Base-by-base conservation (phyloP, 805 yeast genomes). In the Kodamaea leandrae region DNA sequence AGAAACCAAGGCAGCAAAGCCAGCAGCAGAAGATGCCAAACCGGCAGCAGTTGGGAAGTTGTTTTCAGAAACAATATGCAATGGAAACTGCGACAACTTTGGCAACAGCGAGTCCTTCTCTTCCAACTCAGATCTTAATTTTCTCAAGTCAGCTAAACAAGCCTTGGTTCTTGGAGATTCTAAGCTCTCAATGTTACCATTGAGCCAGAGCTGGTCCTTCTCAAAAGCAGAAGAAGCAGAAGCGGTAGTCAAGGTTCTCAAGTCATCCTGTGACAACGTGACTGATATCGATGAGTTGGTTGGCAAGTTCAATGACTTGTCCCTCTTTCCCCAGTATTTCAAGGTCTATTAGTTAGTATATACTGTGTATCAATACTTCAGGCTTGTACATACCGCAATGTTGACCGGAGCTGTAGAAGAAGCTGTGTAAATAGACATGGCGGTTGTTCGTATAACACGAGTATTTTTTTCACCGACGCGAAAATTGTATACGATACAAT, bases 1-100 rank as follows among this genome's bases (percentile, higher is more conserved):
- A 36, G 78, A 78, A 16, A 91, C 95, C 46, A 93, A 74, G 7
- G 99, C 99, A 25, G 99, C 96, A 64, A 89, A 91, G 0, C 99
- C 99, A 7, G 99, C 98, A 10, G 99, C 99, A 4, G 96, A 85
- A 1, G 96, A 88, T 0, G 99, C 99, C 53, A 93, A 76, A 2
- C 99, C 99, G 4, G 99, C 99, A 23, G 99, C 99, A 18, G 99
- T 93, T 39, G 99, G 99, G 74, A 93, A 93, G 67, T 93, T 93
- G 71, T 93, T 93, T 59, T 88, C 96, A 19, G 95, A 82, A 10
- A 87, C 95, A 51, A 93, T 85, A 54, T 82, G 87, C 43, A 93
- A 71, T 38, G 76, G 73, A 77, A 77, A 80, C 14, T 68, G 54
- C 23, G 91, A 76, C 44, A 89, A 70, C 54, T 69, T 72, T 29